These are phyloP conservation scores for Monosporascus sp. DNA, from an alignment of 2,329 filamentous ascomycete species.

Conservation along the genomic window DNA sequence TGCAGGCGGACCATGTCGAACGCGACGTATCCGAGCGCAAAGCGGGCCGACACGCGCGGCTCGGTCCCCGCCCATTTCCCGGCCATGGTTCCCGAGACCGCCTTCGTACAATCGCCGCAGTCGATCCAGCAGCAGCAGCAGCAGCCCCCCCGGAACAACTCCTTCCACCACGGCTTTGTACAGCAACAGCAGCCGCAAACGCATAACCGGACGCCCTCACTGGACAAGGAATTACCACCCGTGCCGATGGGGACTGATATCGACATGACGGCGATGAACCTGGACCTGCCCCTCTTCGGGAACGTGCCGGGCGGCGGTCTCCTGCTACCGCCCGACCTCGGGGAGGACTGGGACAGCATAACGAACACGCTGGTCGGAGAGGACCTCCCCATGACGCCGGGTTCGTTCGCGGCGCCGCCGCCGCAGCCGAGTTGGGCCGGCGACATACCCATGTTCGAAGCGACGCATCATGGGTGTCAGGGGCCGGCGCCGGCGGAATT, in stretches of 20 bases:
- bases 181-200: conserved; percentile 6
- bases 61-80: not conserved
- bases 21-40: conserved; percentile 15
- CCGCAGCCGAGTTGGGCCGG: not conserved
- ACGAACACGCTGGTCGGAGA: not conserved
- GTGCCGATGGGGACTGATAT: conserved; percentile 3
- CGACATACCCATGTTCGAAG: too few relatives aligned
- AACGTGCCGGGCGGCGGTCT: conserved; percentile 2
- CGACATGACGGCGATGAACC: conserved; percentile 9
- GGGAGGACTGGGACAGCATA: conserved; percentile 10
- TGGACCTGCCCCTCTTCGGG: conserved; percentile 5
- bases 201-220: conserved; percentile 4
- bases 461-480: too few relatives aligned
- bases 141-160: not conserved
- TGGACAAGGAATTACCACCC: conserved; percentile 12
- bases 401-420: not conserved
- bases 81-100: not conserved
- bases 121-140: conserved; percentile 4
- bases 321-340: conserved; percentile 5
- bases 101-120: not conserved
- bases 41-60: not conserved
- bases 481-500: too few relatives aligned
- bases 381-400: not conserved
- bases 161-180: not conserved
- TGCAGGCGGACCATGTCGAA: conserved; percentile 18